Conservation (phyloP, 805 yeast genomes). For the Tanozyma kutaoensis region DNA sequence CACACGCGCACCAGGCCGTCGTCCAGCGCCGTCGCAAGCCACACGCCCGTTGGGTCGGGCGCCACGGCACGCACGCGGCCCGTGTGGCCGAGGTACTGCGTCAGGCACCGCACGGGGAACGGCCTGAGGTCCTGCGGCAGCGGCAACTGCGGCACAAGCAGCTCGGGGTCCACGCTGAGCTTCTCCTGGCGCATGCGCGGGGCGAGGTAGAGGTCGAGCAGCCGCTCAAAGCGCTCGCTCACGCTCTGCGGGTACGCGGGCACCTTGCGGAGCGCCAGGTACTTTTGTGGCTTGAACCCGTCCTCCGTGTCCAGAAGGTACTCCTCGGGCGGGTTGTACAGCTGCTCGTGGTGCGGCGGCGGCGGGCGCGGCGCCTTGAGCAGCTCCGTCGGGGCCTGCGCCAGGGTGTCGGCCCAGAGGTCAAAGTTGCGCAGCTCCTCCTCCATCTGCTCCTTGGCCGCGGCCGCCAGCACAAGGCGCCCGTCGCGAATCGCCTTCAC, state of each 20-base stretch:
- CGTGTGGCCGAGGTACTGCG: conserved; percentile 70
- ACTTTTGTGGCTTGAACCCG: conserved; percentile 75
- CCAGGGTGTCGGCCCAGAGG: conserved; percentile 58
- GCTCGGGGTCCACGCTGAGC: conserved; percentile 89
- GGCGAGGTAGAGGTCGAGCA: conserved; percentile 86
- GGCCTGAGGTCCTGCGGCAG: conserved; percentile 95
- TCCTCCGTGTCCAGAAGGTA: conserved; percentile 75
- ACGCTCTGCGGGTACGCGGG: conserved; percentile 83
- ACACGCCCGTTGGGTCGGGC: conserved; percentile 80
- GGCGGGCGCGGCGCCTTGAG: conserved; percentile 90
- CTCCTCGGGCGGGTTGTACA: conserved; percentile 96
- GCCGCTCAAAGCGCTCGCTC: conserved; percentile 88
- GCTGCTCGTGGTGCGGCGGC: conserved; percentile 94
- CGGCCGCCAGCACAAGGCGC: conserved; percentile 65
- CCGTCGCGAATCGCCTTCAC: conserved; percentile 96
- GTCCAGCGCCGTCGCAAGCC: conserved; percentile 97
- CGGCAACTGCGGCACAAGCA: conserved; percentile 90
- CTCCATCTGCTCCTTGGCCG: conserved; percentile 37
- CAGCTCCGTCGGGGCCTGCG: conserved; percentile 46
- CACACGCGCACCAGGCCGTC: conserved; percentile 94
- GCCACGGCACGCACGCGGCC: conserved; percentile 74
- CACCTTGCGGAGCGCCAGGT: conserved; percentile 70
- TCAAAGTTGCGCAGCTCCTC: conserved; percentile 48
- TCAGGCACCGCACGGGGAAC: conserved; percentile 86
- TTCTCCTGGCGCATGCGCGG: conserved; percentile 91